Evolutionary conservation across 345 rosid genomes (phyloP).

Genomic region (thale cress (Arabidopsis thaliana)): DNA sequence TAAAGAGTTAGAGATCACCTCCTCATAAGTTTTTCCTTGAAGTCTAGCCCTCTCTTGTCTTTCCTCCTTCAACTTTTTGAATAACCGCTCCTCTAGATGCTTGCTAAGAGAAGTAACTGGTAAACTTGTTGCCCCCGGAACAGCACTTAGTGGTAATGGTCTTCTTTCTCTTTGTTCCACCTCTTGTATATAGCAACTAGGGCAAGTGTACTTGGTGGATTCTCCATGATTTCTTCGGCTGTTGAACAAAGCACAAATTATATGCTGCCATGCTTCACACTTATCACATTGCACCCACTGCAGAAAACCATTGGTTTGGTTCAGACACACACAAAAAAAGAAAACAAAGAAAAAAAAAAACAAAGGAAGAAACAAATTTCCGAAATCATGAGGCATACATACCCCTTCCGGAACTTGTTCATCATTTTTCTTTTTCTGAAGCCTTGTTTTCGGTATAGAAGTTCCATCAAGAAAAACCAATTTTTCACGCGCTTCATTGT

Average conservation of each 20-base stretch:
- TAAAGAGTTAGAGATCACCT: constrained; percentile 55
- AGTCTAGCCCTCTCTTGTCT: constrained; percentile 77
- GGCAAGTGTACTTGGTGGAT: constrained; percentile 87
- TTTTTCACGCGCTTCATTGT: constrained; percentile 78
- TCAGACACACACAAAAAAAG: background rate
- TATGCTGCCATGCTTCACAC: constrained; percentile 97
- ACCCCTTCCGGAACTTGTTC: constrained; percentile 95
- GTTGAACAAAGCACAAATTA: constrained; percentile 88
- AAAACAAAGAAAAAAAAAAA: background rate
- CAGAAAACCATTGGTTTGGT: constrained; percentile 43
- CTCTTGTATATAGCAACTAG: constrained; percentile 83
- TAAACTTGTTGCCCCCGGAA: constrained; percentile 85
- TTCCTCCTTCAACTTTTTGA: constrained; percentile 69
- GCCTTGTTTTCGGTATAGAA: constrained; percentile 59
- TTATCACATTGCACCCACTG: constrained; percentile 99
- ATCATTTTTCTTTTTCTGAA: constrained; percentile 93
- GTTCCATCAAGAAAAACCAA: constrained; percentile 63
- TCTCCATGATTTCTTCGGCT: constrained; percentile 92
- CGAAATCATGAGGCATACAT: constrained; percentile 17
- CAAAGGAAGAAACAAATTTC: background rate
- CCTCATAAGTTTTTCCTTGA: constrained; percentile 74
- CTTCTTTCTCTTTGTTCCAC: constrained; percentile 82
- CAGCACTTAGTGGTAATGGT: constrained; percentile 84
- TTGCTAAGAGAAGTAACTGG: constrained; percentile 86
- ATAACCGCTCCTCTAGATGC: constrained; percentile 83